These are phyloP conservation scores for Saposhnikovia divaricata DNA, from an alignment of 129 eudicot genomes.

Conservation along the genomic window DNA sequence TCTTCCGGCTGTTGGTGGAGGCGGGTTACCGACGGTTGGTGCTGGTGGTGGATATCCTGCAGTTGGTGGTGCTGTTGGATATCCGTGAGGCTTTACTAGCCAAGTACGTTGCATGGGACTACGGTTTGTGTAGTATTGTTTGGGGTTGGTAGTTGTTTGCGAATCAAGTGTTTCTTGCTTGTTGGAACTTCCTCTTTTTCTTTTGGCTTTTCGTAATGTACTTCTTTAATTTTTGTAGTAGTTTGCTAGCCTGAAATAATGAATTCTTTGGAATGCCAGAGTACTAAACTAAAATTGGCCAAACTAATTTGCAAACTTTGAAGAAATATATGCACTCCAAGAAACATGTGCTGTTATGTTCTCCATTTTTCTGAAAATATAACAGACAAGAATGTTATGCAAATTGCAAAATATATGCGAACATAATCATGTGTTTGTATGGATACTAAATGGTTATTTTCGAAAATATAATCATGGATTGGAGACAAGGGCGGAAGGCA, in stretches of 20 bases:
- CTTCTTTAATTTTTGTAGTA: not conserved
- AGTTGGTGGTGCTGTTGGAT: not conserved
- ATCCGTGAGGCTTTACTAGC: not conserved
- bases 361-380: no score
- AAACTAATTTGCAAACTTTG: no score
- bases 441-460: no score
- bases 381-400: no score
- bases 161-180: not conserved
- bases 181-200: not conserved
- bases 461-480: no score
- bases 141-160: not conserved
- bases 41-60: not conserved
- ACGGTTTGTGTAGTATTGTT: not conserved
- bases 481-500: no score
- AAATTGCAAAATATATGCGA: no score
- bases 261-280: not conserved
- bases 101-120: not conserved
- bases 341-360: no score
- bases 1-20: not conserved
- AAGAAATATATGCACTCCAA: no score
- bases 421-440: no score
- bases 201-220: not conserved
- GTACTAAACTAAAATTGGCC: not conserved
- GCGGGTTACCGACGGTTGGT: not conserved
- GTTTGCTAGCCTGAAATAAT: not conserved